Evolutionary conservation across 345 rosid species (phyloP).

Genomic region (Kandelia obovata): DNA sequence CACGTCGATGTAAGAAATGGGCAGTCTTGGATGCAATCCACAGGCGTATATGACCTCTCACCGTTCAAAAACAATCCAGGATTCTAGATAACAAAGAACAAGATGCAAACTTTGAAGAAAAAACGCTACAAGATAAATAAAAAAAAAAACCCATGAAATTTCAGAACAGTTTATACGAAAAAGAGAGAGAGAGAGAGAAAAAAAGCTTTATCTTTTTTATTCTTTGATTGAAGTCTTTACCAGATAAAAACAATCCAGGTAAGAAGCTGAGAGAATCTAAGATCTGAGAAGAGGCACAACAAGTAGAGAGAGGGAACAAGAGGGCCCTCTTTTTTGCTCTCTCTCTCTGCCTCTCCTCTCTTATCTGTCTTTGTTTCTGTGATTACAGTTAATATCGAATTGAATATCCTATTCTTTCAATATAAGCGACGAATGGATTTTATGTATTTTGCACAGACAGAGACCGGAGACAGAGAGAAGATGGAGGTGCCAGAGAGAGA

Average conservation of each 20-base stretch:
- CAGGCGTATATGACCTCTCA: slow-evolving; percentile 18
- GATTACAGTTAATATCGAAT: slow-evolving; percentile 20
- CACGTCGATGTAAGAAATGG: slow-evolving; percentile 28
- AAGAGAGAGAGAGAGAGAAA: slow-evolving; percentile 4
- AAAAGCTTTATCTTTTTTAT: neutral
- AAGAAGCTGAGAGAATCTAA: slow-evolving; percentile 32
- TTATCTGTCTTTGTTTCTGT: neutral
- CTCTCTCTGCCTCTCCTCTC: slow-evolving; percentile 13
- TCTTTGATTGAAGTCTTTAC: slow-evolving; percentile 14
- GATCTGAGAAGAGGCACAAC: slow-evolving; percentile 42
- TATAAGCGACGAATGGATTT: slow-evolving; percentile 19
- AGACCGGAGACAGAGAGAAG: neutral
- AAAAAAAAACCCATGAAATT: slow-evolving; percentile 17
- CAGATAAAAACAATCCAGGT: slow-evolving; percentile 36
- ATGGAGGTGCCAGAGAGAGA: neutral
- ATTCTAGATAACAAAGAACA: slow-evolving; percentile 31
- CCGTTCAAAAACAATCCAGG: slow-evolving; percentile 46
- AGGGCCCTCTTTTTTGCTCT: slow-evolving; percentile 44
- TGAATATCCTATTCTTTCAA: slow-evolving; percentile 4
- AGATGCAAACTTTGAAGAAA: slow-evolving; percentile 10
- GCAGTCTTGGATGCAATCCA: slow-evolving; percentile 47
- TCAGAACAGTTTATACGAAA: neutral
- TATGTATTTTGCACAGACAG: slow-evolving; percentile 16
- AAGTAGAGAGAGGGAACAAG: slow-evolving; percentile 56
- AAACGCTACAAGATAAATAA: slow-evolving; percentile 21